A percentile compares a stretch with the other conserved stretches of the same genome.
phyloP scores from a whole-genome alignment of 2,329 filamentous ascomycete species.

The Zopfia rhizophila region DNA sequence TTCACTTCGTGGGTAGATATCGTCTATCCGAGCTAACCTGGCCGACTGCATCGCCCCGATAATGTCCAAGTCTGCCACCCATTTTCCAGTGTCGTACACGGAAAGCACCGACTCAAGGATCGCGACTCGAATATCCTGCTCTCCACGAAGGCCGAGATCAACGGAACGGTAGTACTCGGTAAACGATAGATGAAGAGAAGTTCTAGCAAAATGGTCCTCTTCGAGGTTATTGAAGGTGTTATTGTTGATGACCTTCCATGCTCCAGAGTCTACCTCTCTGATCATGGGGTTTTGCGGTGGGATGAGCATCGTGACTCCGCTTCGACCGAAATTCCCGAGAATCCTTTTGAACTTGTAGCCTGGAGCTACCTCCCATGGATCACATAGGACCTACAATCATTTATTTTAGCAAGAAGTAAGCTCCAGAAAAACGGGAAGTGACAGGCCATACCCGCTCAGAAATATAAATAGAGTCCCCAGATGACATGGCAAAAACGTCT shows the following conservation, averaged over 20 bases:
- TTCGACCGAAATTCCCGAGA: too few relatives aligned
- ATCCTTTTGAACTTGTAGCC: too few relatives aligned
- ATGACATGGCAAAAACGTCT: too few relatives aligned
- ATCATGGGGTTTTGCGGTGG: conserved; percentile 19
- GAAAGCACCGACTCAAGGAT: conserved; percentile 29
- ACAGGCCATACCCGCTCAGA: too few relatives aligned
- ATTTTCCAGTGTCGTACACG: conserved; percentile 28
- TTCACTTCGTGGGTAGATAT: too few relatives aligned
- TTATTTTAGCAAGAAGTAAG: too few relatives aligned
- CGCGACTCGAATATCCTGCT: conserved; percentile 21
- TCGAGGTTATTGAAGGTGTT: conserved; percentile 24
- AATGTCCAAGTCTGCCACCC: conserved; percentile 35
- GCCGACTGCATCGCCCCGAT: conserved; percentile 7
- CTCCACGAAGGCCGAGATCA: conserved; percentile 14
- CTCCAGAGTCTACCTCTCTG: not conserved
- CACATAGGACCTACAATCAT: too few relatives aligned
- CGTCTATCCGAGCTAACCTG: too few relatives aligned
- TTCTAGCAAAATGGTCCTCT: conserved; percentile 27
- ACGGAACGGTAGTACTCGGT: conserved; percentile 27
- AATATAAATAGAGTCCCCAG: too few relatives aligned
- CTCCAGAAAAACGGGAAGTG: too few relatives aligned
- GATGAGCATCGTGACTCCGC: conserved; percentile 19
- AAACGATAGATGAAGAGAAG: conserved; percentile 34
- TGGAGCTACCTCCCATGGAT: too few relatives aligned
- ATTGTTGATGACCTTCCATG: conserved; percentile 24